Conservation (phyloP, 2,329 filamentous ascomycete genomes). For the Amauroascus niger region DNA sequence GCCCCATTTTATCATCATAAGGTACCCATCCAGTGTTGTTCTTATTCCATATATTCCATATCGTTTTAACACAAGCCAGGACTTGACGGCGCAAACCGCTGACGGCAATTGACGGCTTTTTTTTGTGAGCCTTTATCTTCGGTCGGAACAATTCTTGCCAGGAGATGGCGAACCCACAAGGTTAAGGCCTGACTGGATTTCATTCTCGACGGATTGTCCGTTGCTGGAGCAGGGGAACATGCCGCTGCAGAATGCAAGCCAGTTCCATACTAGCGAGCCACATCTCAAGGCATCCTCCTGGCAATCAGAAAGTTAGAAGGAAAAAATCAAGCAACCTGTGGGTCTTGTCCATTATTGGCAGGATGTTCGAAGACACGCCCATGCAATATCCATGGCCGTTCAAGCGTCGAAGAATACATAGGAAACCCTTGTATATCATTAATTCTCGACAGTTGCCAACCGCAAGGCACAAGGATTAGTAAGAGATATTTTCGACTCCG, state of each 20-base stretch:
- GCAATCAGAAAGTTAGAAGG: neutral
- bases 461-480: neutral
- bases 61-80: neutral
- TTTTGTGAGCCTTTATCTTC: neutral
- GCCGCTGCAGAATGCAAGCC: slow-evolving; percentile 3
- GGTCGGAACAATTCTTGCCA: neutral
- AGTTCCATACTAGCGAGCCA: neutral
- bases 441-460: neutral
- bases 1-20: neutral
- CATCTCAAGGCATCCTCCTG: neutral
- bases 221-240: neutral
- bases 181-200: neutral
- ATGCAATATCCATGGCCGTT: neutral
- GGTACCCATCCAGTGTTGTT: no score
- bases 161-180: neutral
- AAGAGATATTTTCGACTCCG: neutral
- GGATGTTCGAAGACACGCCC: neutral
- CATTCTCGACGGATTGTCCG: slow-evolving; percentile 2
- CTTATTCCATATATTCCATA: no score
- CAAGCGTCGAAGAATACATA: neutral
- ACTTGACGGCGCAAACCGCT: neutral
- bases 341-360: neutral
- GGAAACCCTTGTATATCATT: neutral
- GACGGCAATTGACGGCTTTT: slow-evolving; percentile 9
- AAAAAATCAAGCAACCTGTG: neutral